phyloP scores from a whole-genome alignment of 257 asterid genomes.

The Solanum piurae region DNA sequence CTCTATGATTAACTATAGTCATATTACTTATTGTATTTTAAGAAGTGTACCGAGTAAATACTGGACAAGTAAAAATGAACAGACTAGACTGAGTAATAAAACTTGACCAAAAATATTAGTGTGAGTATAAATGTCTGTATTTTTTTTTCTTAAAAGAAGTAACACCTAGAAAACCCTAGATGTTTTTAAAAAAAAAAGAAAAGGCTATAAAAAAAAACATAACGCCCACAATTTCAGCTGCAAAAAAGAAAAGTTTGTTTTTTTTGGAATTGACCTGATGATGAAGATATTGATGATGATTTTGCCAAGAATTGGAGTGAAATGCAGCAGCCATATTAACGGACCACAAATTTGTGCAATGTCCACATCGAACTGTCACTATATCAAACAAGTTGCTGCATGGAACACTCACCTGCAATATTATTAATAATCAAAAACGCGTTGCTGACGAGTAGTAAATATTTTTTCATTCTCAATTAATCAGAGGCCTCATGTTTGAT shows the following conservation, averaged over 20 bases:
- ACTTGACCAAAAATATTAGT: not conserved
- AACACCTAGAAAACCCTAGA: constrained; percentile 44
- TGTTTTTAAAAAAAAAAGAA: not conserved
- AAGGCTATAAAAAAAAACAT: not conserved
- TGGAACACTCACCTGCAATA: constrained; percentile 84
- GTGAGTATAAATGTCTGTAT: not conserved
- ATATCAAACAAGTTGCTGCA: constrained; percentile 66
- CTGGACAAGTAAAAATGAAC: not conserved
- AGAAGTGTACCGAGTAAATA: not conserved
- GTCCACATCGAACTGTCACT: constrained; percentile 92
- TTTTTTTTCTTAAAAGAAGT: constrained; percentile 37
- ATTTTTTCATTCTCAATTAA: not conserved
- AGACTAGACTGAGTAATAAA: too few relatives aligned
- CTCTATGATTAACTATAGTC: too few relatives aligned
- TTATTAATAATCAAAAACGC: not conserved
- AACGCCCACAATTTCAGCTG: constrained; percentile 59
- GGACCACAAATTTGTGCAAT: constrained; percentile 75
- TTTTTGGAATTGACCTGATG: not conserved
- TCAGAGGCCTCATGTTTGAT: too few relatives aligned
- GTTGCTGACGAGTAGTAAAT: not conserved
- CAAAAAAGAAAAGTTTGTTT: not conserved
- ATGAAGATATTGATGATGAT: constrained; percentile 14
- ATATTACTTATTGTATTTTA: too few relatives aligned
- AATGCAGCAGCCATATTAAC: constrained; percentile 89
- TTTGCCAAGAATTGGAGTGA: constrained; percentile 40